Evolutionary conservation across 371 early-diverging fungal species (phyloP), one percentile per base, ranked within the genome.

Genomic region (Encephalitozoon cuniculi): DNA sequence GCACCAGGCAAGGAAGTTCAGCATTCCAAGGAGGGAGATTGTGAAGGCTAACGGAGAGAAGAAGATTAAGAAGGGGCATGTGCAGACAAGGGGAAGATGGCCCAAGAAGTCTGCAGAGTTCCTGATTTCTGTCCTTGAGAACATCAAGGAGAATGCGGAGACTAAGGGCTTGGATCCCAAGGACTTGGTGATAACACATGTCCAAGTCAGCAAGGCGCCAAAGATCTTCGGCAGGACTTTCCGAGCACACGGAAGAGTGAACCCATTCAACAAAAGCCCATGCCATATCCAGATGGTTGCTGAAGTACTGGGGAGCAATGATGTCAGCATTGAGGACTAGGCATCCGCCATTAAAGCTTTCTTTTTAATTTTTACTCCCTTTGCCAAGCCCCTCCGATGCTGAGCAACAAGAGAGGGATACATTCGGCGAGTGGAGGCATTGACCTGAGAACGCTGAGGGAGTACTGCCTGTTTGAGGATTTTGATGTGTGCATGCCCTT

Each of bases 201-300:
- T 95, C 74, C 90, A 92, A 87, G 96, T 97, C 84, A 94, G 94
- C 90, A 93, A 92, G 86, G 96, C 97, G 75, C 94, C 94, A 85
- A 93, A 93, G 88, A 92, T 92, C 86, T 92, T 94, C 82, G 91
- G 96, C 84, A 89, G 96, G 86, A 93, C 92, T 63, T 94, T 91
- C 90, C 91, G 96, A 88, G 97, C 97, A 81, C 95, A 95, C 89
- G 97, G 97, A 88, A 90, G 97, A 86, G 92, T 94, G 81, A 90
- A 89, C 85, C 85, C 95, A 74, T 97, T 92, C 91, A 92, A 93
- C 91, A 89, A 89, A 85, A 89, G 89, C 86, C 96, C 96, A 49
- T 94, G 92, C 89, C 96, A 97, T 89, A 89, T 96, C 80, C 94
- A 95, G 88, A 86, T 96, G 4, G 76, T 84, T 32, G 74, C 74